phyloP scores from a whole-genome alignment of 2,329 filamentous ascomycete species.

The Aspergillus sp. region DNA sequence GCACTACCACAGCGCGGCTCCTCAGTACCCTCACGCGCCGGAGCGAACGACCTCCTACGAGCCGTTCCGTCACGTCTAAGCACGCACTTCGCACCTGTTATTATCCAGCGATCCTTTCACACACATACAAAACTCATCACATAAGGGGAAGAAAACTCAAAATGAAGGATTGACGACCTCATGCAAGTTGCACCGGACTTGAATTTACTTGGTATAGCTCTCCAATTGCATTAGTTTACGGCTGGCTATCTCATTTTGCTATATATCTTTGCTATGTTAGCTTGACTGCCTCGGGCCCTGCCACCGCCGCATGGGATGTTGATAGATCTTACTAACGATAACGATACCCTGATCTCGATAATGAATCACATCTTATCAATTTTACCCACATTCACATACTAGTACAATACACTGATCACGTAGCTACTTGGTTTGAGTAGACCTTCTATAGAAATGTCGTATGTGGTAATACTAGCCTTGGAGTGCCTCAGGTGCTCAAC shows the following conservation, averaged over 20 bases:
- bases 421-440: not conserved
- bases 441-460: not conserved
- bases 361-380: slow-evolving; percentile 9
- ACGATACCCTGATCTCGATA: slow-evolving; percentile 26
- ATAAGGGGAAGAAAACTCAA: slow-evolving; percentile 11
- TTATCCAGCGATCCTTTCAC: not conserved
- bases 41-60: slow-evolving; percentile 40
- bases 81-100: not conserved
- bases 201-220: slow-evolving; percentile 11
- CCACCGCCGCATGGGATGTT: slow-evolving; percentile 16
- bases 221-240: slow-evolving; percentile 6
- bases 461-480: not conserved
- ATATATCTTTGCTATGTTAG: slow-evolving; percentile 14
- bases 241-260: not conserved
- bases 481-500: not conserved
- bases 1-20: slow-evolving; percentile 32
- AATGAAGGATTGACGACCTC: slow-evolving; percentile 18
- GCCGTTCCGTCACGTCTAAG: slow-evolving; percentile 44
- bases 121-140: not conserved
- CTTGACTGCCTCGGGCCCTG: not conserved
- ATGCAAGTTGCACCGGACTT: slow-evolving; percentile 22
- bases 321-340: slow-evolving; percentile 25
- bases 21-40: slow-evolving; percentile 31
- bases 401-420: not conserved
- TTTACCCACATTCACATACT: not conserved